Conservation (phyloP, 495 filamentous ascomycete species). For the Aspergillus mulundensis region DNA sequence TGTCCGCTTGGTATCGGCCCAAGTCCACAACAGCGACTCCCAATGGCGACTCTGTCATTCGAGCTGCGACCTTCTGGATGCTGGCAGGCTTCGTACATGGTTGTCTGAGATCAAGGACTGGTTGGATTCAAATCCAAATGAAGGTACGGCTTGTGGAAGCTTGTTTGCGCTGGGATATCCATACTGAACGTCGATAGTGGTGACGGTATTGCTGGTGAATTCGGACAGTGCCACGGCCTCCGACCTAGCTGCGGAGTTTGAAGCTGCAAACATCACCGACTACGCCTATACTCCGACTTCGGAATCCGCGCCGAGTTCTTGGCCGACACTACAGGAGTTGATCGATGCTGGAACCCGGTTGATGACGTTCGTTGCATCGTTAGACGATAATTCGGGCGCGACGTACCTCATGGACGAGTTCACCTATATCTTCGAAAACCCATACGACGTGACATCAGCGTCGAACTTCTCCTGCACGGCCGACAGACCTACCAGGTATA, state of each 20-base stretch:
- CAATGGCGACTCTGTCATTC: conserved; percentile 65
- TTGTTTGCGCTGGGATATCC: neutral
- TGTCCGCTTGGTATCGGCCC: conserved; percentile 65
- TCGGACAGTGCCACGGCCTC: conserved; percentile 54
- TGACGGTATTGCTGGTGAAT: conserved; percentile 73
- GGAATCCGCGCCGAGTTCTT: conserved; percentile 42
- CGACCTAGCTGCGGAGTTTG: conserved; percentile 54
- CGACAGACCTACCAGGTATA: conserved; percentile 52
- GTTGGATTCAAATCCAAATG: conserved; percentile 64
- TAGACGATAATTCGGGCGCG: conserved; percentile 40
- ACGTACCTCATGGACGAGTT: conserved; percentile 74
- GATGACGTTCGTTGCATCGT: conserved; percentile 59
- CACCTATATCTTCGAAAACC: conserved; percentile 71
- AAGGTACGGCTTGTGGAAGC: conserved; percentile 38
- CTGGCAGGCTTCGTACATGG: conserved; percentile 60
- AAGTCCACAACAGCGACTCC: conserved; percentile 59
- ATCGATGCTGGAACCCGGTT: conserved; percentile 61
- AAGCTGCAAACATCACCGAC: conserved; percentile 51
- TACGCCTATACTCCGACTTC: conserved; percentile 59
- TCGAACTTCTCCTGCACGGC: conserved; percentile 64
- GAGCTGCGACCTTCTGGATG: conserved; percentile 59
- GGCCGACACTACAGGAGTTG: conserved; percentile 67
- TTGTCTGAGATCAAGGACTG: conserved; percentile 59
- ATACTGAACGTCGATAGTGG: conserved; percentile 38
- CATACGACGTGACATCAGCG: conserved; percentile 60